Percentiles rank a stretch among this genome's conserved stretches.
phyloP scores from a whole-genome alignment of 2,329 filamentous ascomycete genomes.

The Periconia sp. region DNA sequence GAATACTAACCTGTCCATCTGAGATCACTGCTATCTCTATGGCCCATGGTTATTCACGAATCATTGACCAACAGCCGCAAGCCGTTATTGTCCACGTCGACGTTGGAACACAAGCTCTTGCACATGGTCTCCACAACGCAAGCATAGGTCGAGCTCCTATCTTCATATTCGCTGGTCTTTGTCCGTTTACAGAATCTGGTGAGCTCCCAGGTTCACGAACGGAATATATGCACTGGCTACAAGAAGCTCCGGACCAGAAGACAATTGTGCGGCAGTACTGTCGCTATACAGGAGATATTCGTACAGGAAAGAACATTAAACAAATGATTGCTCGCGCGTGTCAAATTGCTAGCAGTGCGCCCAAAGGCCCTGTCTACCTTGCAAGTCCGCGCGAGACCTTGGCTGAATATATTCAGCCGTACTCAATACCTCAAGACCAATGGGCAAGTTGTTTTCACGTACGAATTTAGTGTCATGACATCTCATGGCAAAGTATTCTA shows the following conservation, averaged over 20 bases:
- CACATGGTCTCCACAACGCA: conserved; percentile 77
- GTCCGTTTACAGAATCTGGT: conserved; percentile 75
- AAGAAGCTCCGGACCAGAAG: conserved; percentile 80
- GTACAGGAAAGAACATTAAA: conserved; percentile 81
- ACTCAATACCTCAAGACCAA: too few relatives aligned
- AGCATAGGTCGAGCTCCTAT: conserved; percentile 73
- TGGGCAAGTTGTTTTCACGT: too few relatives aligned
- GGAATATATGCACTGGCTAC: conserved; percentile 86
- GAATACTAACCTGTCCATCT: conserved; percentile 77
- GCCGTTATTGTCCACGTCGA: conserved; percentile 80
- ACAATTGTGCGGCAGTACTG: conserved; percentile 83
- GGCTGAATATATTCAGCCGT: too few relatives aligned
- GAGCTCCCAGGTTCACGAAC: conserved; percentile 71
- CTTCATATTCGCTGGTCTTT: conserved; percentile 76
- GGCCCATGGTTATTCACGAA: conserved; percentile 84
- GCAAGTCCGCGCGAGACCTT: too few relatives aligned
- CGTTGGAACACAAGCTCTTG: conserved; percentile 77
- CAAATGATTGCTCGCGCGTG: conserved; percentile 85
- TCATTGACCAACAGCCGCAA: too few relatives aligned
- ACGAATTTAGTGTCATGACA: too few relatives aligned
- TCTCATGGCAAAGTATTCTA: too few relatives aligned
- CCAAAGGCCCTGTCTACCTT: conserved; percentile 78
- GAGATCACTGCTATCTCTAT: conserved; percentile 87
- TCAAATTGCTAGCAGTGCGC: conserved; percentile 77
- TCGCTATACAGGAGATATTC: conserved; percentile 79